Percentiles rank a stretch among this genome's conserved stretches.
These are phyloP conservation scores for Colletotrichum orbiculare DNA, from an alignment of 2,329 filamentous ascomycete species.

Conservation along the genomic window DNA sequence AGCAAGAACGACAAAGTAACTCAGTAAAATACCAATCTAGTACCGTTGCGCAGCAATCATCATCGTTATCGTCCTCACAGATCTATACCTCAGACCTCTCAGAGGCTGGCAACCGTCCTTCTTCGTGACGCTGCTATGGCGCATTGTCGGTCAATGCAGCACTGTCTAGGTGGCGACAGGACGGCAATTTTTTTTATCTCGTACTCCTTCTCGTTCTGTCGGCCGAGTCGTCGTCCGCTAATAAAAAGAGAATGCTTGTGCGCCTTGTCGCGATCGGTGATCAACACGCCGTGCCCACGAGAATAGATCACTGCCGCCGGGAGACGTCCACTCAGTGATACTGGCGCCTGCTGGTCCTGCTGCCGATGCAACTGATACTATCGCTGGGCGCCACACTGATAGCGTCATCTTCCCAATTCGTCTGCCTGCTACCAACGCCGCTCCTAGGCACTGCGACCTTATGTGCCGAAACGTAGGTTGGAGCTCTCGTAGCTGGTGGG, in stretches of 20 bases:
- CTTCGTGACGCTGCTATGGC: no score
- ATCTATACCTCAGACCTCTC: no score
- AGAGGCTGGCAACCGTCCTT: no score
- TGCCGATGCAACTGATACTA: slow-evolving; percentile 71
- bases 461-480: slow-evolving; percentile 42
- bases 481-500: slow-evolving; percentile 38
- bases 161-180: background rate
- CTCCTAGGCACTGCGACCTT: slow-evolving; percentile 55
- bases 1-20: no score
- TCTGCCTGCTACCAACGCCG: slow-evolving; percentile 52
- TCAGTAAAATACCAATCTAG: no score
- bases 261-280: background rate
- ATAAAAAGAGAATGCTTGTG: background rate
- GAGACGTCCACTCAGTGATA: slow-evolving; percentile 40
- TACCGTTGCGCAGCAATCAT: no score
- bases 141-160: no score
- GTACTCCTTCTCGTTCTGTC: slow-evolving; percentile 5
- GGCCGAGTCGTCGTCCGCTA: slow-evolving; percentile 3
- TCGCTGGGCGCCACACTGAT: slow-evolving; percentile 69
- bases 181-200: background rate
- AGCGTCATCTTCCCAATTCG: slow-evolving; percentile 58
- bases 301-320: background rate
- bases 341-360: slow-evolving; percentile 45
- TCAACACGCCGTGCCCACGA: no score
- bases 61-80: no score